Base-by-base conservation (phyloP, 306 rosid genomes). In the Ochetophila trinervis region DNA sequence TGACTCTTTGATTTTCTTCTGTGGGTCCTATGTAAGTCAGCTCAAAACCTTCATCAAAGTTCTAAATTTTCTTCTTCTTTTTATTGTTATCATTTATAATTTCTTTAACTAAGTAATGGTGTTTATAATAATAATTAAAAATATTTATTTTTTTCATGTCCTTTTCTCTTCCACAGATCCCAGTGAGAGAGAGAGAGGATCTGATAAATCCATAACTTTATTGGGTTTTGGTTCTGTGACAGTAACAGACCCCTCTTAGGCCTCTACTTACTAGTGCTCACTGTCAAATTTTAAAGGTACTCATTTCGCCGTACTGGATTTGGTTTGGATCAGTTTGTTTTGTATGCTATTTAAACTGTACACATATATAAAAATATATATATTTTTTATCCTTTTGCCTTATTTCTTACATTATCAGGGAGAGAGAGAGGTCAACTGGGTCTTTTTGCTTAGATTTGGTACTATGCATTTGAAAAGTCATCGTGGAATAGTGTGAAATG, bases 81-180 rank as follows among this genome's bases (percentile, higher is more conserved):
- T 6, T 69, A 19, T 42, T 8, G 6, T 3, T 37, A 4, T 36
- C 9, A 0, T 36, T 36, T 36, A 8, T 40, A 40, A 9, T 6
- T 27, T 27, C 3, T 27, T 27, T 40, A 8, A 40, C 2, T 40
- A 40, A 40, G 14, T 0, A 40, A 8, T 19, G 35, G 12, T 48
- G 27, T 53, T 24, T 47, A 36, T 63, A 4, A 47, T 15, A 27
- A n/a, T 50, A 57, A 44, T 58, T 19, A 40, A 3, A 45, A 45
- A 0, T 57, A 21, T 45, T 16, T 5, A 17, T 36, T 66, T 57
- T 45, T 69, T 40, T 8, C 37, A 10, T 78, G 82, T 84, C 81
- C 17, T 21, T 86, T 74, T 80, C 77, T 81, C 69, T 70, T 78
- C 80, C 74, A 67, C 89, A 83, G 88, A 86, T 80, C 77, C 77